Evolutionary conservation across 768 basidiomycete genomes (phyloP).

Genomic region (Rhodotorula graminis): DNA sequence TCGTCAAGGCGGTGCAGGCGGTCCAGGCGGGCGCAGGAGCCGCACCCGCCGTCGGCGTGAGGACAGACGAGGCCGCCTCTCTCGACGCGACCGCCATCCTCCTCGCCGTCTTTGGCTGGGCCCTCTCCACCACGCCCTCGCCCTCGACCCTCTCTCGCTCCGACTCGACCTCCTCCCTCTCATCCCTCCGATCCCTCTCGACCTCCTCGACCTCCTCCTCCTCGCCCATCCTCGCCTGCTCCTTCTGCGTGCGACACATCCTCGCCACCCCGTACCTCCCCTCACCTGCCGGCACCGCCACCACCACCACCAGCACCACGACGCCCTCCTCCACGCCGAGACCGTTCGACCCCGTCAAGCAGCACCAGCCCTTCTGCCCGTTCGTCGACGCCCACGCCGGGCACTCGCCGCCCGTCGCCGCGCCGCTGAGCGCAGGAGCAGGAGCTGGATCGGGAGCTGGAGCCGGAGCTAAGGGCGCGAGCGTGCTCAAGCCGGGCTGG

Average conservation of each 20-base stretch:
- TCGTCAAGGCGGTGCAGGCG: not conserved
- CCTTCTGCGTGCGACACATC: slow-evolving; percentile 20
- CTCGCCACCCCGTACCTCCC: slow-evolving; percentile 21
- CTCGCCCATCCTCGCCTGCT: slow-evolving; percentile 14
- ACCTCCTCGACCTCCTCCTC: not conserved
- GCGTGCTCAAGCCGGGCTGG: slow-evolving; percentile 18
- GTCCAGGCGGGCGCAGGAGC: not conserved
- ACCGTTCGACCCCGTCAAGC: slow-evolving; percentile 1
- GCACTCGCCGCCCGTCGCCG: not conserved
- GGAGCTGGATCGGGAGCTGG: too few species aligned
- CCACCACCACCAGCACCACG: too few species aligned
- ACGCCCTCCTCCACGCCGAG: too few species aligned
- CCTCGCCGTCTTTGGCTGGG: slow-evolving; percentile 30
- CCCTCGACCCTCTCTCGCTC: slow-evolving; percentile 10
- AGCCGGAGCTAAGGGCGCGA: not conserved
- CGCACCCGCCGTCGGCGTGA: not conserved
- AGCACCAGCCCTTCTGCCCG: slow-evolving; percentile 27
- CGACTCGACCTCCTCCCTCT: slow-evolving; percentile 13
- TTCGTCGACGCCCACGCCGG: slow-evolving; percentile 11
- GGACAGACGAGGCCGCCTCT: too few species aligned
- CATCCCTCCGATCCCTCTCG: slow-evolving; percentile 3
- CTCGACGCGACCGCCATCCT: not conserved
- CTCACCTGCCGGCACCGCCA: not conserved
- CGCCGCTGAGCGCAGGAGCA: not conserved
- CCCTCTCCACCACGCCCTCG: not conserved